phyloP scores from a whole-genome alignment of 2,329 filamentous ascomycete species.

The Tolypocladium album region DNA sequence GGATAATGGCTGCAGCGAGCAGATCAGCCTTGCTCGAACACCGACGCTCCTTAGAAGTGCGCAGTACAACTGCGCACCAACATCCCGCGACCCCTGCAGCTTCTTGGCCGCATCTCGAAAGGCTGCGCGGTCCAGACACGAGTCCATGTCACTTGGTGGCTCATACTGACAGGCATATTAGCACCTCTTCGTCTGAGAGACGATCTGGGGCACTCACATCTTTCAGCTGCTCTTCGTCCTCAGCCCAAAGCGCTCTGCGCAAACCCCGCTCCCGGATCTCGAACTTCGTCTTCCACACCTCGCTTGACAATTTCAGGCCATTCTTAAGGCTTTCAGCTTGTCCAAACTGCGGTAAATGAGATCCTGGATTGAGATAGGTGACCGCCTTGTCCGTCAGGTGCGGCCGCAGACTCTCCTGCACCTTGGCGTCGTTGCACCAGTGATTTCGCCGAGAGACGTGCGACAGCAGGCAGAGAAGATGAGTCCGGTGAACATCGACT shows the following conservation, averaged over 20 bases:
- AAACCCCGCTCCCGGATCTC: slow-evolving; percentile 61
- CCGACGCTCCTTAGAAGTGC: slow-evolving; percentile 75
- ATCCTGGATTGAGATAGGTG: slow-evolving; percentile 56
- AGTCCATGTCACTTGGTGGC: slow-evolving; percentile 53
- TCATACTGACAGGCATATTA: slow-evolving; percentile 33
- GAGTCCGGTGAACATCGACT: slow-evolving; percentile 73
- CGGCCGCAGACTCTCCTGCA: slow-evolving; percentile 55
- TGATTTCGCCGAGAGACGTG: slow-evolving; percentile 70
- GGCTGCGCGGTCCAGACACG: slow-evolving; percentile 57
- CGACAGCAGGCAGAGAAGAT: slow-evolving; percentile 71
- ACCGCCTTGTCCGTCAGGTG: slow-evolving; percentile 57
- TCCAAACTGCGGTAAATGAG: slow-evolving; percentile 60
- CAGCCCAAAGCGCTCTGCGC: slow-evolving; percentile 64
- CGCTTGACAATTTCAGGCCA: slow-evolving; percentile 60
- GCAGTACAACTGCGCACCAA: slow-evolving; percentile 86
- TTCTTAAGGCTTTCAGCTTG: slow-evolving; percentile 67
- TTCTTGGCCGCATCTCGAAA: slow-evolving; percentile 61
- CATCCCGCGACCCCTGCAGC: slow-evolving; percentile 73
- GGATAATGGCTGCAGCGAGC: slow-evolving; percentile 75
- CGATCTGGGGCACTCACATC: slow-evolving; percentile 30
- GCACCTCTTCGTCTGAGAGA: not conserved
- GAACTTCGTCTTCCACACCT: slow-evolving; percentile 60
- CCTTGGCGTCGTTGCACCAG: slow-evolving; percentile 73
- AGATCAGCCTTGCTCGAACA: slow-evolving; percentile 73
- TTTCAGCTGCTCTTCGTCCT: slow-evolving; percentile 49